Evolutionary conservation across 108 stramenopile species (phyloP), one percentile per base, ranked within the genome.

Genomic region (Cyclotella kingstonii): DNA sequence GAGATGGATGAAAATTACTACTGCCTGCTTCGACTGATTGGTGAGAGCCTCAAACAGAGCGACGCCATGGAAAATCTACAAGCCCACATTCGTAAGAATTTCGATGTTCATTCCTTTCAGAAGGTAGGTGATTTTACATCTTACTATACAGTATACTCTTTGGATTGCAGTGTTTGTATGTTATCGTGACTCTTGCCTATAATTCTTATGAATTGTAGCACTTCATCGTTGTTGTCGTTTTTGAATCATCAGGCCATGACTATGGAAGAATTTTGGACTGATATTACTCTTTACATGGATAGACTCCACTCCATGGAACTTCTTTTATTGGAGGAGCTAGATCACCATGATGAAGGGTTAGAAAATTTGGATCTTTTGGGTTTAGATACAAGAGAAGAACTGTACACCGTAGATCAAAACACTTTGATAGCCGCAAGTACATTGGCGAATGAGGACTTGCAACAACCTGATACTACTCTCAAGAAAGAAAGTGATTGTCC

Each of bases 281-380:
- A 72, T 4, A 76, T 85, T 4, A 84, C 88, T 11, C 10, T 83
- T 0, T 89, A 85, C 66, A 82, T 89, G 55, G 84, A 89, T 47
- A 70, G 75, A 30, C 58, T 89, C 10, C 88, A 86, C 46, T 69
- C 79, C 19, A 63, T 82, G 39, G 88, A 89, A 51, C 35, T 89
- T 27, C 57, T 84, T 41, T 33, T 89, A 1, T 49, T 89, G 5
- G 88, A 89, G 47, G 88, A 89, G 44, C 22, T 65, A 23, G 49
- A 76, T 10, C 38, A 65, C 36, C 40, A 55, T 18, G 69, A 70
- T 26, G 44, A 54, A 9, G 29, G 58, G 21, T 33, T 14, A n/a
- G 54, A 63, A 28, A 28, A 41, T 31, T 41, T 72, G 18, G 48
- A 66, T 58, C 56, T 65, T 21, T 25, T 66, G 10, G 15, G 41